Evolutionary conservation across 2,329 filamentous ascomycete species (phyloP).

Genomic region (Pseudogymnoascus sp.): DNA sequence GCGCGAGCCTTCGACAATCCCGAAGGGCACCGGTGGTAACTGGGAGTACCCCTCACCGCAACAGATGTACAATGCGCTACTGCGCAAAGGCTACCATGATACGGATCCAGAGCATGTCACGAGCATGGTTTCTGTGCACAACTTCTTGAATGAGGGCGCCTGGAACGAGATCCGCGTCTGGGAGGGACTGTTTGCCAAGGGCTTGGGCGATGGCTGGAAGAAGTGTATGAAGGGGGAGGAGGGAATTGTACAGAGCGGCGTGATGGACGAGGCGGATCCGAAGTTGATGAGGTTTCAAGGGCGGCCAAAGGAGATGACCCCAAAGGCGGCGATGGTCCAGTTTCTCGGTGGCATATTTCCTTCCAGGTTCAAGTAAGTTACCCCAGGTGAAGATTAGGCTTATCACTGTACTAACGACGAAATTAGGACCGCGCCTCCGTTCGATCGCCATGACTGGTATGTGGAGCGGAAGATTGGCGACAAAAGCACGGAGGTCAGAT

Average conservation of each 20-base stretch:
- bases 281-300: constrained; percentile 83
- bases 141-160: constrained; percentile 95
- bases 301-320: constrained; percentile 79
- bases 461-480: constrained; percentile 67
- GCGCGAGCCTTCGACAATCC: constrained; percentile 82
- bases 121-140: constrained; percentile 95
- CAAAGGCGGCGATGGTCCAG: constrained; percentile 81
- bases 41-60: constrained; percentile 99
- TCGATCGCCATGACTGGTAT: constrained; percentile 97
- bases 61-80: constrained; percentile 98
- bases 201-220: constrained; percentile 64
- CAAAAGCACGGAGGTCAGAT: constrained; percentile 69
- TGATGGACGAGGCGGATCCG: constrained; percentile 51
- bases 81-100: constrained; percentile 92
- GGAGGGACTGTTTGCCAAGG: constrained; percentile 78
- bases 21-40: constrained; percentile 71
- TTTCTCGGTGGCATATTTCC: constrained; percentile 74
- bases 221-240: constrained; percentile 69
- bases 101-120: constrained; percentile 91
- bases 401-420: constrained; percentile 13
- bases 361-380: constrained; percentile 62
- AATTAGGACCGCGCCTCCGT: constrained; percentile 69
- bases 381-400: not conserved
- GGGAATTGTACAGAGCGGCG: constrained; percentile 39
- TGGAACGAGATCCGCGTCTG: constrained; percentile 93